Base-by-base conservation (phyloP, 2,329 filamentous ascomycete genomes). In the Cladosporium oxysporum region DNA sequence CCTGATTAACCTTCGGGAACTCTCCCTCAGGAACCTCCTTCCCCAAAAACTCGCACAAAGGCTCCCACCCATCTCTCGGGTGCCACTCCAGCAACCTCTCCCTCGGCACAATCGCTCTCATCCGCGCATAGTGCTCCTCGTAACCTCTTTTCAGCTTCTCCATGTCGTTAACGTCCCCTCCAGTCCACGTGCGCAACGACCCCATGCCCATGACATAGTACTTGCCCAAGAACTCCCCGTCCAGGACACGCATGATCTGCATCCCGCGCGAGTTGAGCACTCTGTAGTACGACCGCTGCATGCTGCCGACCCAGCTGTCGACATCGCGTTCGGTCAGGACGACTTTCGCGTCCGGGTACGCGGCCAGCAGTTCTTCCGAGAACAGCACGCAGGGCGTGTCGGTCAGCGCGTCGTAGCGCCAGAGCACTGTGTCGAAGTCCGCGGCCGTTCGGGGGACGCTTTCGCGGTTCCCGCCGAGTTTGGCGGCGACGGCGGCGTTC, bases 21-120 rank as follows among this genome's bases (percentile, higher is more conserved):
- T 75, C 67, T 44, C 71, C 70, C 21, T 73, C 65, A 1, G 80
- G 79, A 3, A 78, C 70, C 7, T 75, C 69, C 41, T 76, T 78
- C 0, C 73, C 76, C 49, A 82, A 60, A 59, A 82, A 81, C 64
- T 75, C 67, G 68, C 81, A 83, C 28, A 84, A 71, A 11, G 79
- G 78, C 41, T 73, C 76, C 81, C 82, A 83, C 2, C 61, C 61
- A 41, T 57, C 61, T 11, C 31, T 47, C 14, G 37, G 28, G 58
- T 64, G 33, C 0, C 80, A 81, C 41, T 82, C 77, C 59, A 68
- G 28, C 53, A 69, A 8, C 44, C 61, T 47, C 23, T 64, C 49
- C 50, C 33, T 47, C 44, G 28, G 37, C 52, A 64, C 61, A 33
- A 35, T 18, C 3, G 33, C 29, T 10, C 29, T 29, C 50, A 64